Evolutionary conservation across 768 basidiomycete species (phyloP).

Genomic region (Leccinum uliginosum): DNA sequence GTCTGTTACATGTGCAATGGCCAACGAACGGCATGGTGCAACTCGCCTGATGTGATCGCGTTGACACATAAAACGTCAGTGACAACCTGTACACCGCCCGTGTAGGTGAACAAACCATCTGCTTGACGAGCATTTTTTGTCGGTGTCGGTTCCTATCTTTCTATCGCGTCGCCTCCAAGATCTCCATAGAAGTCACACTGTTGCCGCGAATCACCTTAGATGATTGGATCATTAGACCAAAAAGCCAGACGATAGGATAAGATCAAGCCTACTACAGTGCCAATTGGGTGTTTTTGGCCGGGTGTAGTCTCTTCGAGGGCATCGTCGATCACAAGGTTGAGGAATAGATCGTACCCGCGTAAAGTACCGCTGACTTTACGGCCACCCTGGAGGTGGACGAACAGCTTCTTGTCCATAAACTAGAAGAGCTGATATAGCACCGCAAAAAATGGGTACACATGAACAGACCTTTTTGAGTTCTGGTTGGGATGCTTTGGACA

Average conservation of each 20-base stretch:
- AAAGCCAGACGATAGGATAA: background rate
- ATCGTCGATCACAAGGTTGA: constrained; percentile 97
- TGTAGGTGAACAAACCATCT: constrained; percentile 6
- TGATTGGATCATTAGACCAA: constrained; percentile 4
- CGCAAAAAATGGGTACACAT: constrained; percentile 1
- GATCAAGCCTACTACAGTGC: constrained; percentile 73
- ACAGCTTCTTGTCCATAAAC: constrained; percentile 99
- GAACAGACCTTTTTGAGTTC: constrained; percentile 93
- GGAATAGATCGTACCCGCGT: constrained; percentile 96
- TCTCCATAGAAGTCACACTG: constrained; percentile 95
- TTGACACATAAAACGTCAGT: background rate
- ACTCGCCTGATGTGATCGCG: constrained; percentile 7
- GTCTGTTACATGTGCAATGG: constrained; percentile 1
- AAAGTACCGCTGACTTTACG: constrained; percentile 93
- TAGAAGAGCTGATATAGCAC: constrained; percentile 26
- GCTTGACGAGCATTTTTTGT: constrained; percentile 2
- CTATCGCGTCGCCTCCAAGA: constrained; percentile 57
- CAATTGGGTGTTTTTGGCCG: constrained; percentile 86
- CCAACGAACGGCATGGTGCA: background rate
- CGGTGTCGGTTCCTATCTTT: background rate
- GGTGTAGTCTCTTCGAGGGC: constrained; percentile 87
- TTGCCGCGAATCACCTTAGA: constrained; percentile 92
- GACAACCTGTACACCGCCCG: background rate
- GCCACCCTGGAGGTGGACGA: constrained; percentile 90
- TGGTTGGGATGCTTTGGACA: constrained; percentile 95